Percentiles rank a stretch among this genome's conserved stretches.
These are phyloP conservation scores for Hysterangium stoloniferum DNA, from an alignment of 768 basidiomycete genomes.

Conservation along the genomic window DNA sequence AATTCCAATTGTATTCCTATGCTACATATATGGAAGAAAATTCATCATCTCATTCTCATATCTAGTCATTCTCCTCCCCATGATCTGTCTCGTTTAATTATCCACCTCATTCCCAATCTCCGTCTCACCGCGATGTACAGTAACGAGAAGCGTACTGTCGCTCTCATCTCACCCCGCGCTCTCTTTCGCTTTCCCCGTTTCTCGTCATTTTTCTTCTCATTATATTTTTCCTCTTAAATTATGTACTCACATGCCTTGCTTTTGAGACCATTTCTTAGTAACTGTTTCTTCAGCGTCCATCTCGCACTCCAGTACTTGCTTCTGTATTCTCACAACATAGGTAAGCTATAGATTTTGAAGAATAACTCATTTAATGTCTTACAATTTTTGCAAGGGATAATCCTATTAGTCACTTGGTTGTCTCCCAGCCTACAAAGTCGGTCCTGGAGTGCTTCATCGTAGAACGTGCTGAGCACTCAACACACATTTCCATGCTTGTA, in stretches of 20 bases:
- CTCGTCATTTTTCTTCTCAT: too few species aligned
- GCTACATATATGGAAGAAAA: too few species aligned
- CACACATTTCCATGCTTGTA: conserved; percentile 93
- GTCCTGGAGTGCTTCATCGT: conserved; percentile 90
- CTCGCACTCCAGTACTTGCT: conserved; percentile 85
- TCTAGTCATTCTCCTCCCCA: too few species aligned
- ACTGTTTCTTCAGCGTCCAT: conserved; percentile 89
- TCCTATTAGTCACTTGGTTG: conserved; percentile 72
- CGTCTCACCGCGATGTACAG: too few species aligned
- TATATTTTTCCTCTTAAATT: too few species aligned
- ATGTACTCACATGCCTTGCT: conserved; percentile 68
- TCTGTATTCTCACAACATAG: conserved; percentile 78
- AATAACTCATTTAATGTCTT: neutral
- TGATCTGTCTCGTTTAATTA: too few species aligned
- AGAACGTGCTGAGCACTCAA: conserved; percentile 80
- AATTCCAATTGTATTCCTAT: too few species aligned
- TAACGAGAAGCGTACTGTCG: too few species aligned
- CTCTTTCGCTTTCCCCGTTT: too few species aligned
- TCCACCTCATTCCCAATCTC: too few species aligned
- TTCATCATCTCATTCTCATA: too few species aligned
- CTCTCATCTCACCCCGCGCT: too few species aligned
- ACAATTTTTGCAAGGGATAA: neutral
- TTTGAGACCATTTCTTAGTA: conserved; percentile 85
- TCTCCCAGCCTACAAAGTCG: conserved; percentile 87
- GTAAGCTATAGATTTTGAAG: conserved; percentile 22